Percentiles rank a stretch among this genome's conserved stretches.
Evolutionary conservation across 805 yeast genomes (phyloP).

Genomic region (Starmerella floricola): DNA sequence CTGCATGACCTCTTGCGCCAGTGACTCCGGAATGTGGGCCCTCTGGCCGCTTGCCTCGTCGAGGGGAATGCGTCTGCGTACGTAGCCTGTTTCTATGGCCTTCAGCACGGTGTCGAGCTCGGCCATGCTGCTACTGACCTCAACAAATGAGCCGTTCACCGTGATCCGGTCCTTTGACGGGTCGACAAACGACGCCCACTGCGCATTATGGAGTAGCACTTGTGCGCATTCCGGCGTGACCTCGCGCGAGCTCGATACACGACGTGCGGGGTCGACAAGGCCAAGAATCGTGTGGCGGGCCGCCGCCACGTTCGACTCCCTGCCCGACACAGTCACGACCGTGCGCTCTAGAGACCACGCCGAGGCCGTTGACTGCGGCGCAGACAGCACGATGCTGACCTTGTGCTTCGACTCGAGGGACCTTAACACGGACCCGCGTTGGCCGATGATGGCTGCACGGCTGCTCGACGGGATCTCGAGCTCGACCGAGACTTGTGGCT

Average conservation of each 20-base stretch:
- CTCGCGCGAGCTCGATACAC: slow-evolving; percentile 5
- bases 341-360: slow-evolving; percentile 13
- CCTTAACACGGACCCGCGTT: slow-evolving; percentile 18
- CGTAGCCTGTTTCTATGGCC: slow-evolving; percentile 1
- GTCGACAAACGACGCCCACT: slow-evolving; percentile 1
- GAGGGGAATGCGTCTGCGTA: not conserved
- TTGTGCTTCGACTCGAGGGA: slow-evolving; percentile 5
- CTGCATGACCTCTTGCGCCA: slow-evolving; percentile 1
- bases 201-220: not conserved
- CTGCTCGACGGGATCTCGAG: slow-evolving; percentile 14
- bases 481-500: slow-evolving; percentile 10
- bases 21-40: not conserved
- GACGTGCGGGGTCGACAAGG: slow-evolving; percentile 2
- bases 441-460: slow-evolving; percentile 20
- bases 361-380: not conserved
- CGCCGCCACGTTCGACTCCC: not conserved
- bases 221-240: slow-evolving; percentile 1
- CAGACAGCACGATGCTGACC: slow-evolving; percentile 10
- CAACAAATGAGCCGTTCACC: slow-evolving; percentile 6
- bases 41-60: not conserved
- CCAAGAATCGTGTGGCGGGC: slow-evolving; percentile 1
- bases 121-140: slow-evolving; percentile 5
- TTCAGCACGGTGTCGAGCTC: slow-evolving; percentile 5
- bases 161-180: not conserved
- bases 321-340: slow-evolving; percentile 10